Conservation (phyloP, 2,329 filamentous ascomycete species). For the Teratosphaeria zuluensis region DNA sequence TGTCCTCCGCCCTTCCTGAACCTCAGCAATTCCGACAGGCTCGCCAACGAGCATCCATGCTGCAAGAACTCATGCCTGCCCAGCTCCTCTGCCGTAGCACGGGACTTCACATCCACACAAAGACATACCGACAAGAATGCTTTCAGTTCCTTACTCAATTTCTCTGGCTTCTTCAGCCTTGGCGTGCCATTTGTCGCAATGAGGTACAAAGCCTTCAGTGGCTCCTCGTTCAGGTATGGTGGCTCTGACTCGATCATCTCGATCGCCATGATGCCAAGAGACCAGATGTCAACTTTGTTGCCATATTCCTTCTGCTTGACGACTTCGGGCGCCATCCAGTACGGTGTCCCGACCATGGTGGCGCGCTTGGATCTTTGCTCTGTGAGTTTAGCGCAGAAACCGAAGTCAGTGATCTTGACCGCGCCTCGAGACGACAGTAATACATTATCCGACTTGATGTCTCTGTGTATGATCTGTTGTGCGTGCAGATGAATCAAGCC, state of each 20-base stretch:
- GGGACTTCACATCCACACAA: slow-evolving; percentile 90
- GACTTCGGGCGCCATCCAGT: slow-evolving; percentile 99
- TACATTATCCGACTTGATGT: slow-evolving; percentile 99
- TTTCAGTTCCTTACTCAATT: slow-evolving; percentile 95
- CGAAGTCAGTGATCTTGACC: slow-evolving; percentile 95
- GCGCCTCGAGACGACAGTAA: slow-evolving; percentile 87
- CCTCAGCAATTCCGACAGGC: slow-evolving; percentile 74
- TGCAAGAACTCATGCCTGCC: slow-evolving; percentile 89
- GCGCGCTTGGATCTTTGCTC: slow-evolving; percentile 94
- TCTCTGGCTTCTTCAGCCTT: slow-evolving; percentile 94
- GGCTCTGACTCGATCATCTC: slow-evolving; percentile 99
- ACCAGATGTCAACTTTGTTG: slow-evolving; percentile 98
- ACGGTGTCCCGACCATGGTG: slow-evolving; percentile 97
- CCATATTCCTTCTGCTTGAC: slow-evolving; percentile 99
- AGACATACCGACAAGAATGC: slow-evolving; percentile 92
- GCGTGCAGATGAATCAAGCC: slow-evolving; percentile 88
- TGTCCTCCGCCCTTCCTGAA: slow-evolving; percentile 41
- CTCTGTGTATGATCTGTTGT: slow-evolving; percentile 95
- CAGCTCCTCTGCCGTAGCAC: slow-evolving; percentile 83
- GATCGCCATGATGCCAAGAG: slow-evolving; percentile 97
- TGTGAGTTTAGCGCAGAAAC: slow-evolving; percentile 96
- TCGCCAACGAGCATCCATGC: slow-evolving; percentile 74
- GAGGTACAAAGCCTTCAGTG: slow-evolving; percentile 90
- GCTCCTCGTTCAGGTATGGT: slow-evolving; percentile 95
- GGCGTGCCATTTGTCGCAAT: slow-evolving; percentile 98